Conservation (phyloP, 345 rosid species). For the Camelina neglecta region DNA sequence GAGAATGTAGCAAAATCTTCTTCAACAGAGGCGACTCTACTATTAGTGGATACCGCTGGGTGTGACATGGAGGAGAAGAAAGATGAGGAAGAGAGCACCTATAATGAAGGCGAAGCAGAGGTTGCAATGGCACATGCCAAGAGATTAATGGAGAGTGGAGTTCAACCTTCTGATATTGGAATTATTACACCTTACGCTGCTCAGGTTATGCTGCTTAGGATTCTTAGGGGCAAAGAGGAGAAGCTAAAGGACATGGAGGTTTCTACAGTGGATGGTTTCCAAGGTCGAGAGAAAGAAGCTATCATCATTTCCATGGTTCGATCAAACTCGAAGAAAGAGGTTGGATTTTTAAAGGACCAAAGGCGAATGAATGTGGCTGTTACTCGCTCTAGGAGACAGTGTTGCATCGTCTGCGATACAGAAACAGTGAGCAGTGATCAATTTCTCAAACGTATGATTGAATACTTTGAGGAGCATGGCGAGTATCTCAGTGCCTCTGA, state of each 20-base stretch:
- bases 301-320: constrained; percentile 96
- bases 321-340: constrained; percentile 90
- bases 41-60: constrained; percentile 89
- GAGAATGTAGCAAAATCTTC: constrained; percentile 67
- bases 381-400: constrained; percentile 90
- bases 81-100: constrained; percentile 96
- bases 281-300: constrained; percentile 97
- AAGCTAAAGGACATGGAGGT: constrained; percentile 83
- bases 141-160: constrained; percentile 77
- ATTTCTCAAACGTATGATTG: constrained; percentile 77
- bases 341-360: constrained; percentile 81
- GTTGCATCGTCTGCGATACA: constrained; percentile 88
- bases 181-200: constrained; percentile 96
- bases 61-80: constrained; percentile 99
- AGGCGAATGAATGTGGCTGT: constrained; percentile 98
- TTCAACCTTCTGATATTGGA: constrained; percentile 82
- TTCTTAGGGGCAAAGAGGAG: constrained; percentile 69
- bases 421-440: constrained; percentile 77
- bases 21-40: constrained; percentile 84
- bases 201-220: constrained; percentile 81
- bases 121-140: constrained; percentile 90
- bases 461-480: constrained; percentile 88
- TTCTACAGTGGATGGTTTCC: constrained; percentile 97
- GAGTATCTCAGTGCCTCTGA: constrained; percentile 96
- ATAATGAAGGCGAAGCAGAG: constrained; percentile 96